phyloP scores from a whole-genome alignment of 1,284 basidiomycete species.

The Uromyces viciae-fabae region DNA sequence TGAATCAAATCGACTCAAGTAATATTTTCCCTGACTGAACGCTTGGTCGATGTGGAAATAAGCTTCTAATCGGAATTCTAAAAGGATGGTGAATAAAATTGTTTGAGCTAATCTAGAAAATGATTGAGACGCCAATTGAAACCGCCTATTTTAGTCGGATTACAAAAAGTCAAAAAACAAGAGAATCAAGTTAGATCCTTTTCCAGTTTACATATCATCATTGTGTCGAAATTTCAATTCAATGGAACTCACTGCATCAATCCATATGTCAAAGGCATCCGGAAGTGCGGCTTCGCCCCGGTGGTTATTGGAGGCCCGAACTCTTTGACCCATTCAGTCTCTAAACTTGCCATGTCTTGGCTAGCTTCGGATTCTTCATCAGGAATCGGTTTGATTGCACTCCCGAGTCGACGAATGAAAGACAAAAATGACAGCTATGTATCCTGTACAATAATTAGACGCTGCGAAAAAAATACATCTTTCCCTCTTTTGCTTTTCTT shows the following conservation, averaged over 20 bases:
- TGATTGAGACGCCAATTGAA: slow-evolving; percentile 80
- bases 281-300: slow-evolving; percentile 59
- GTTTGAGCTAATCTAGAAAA: slow-evolving; percentile 82
- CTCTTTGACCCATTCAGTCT: slow-evolving; percentile 47
- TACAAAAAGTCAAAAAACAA: slow-evolving; percentile 8
- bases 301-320: slow-evolving; percentile 28
- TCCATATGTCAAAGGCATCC: slow-evolving; percentile 62
- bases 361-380: slow-evolving; percentile 22
- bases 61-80: slow-evolving; percentile 80
- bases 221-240: background rate
- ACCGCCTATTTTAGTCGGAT: slow-evolving; percentile 64
- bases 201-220: background rate
- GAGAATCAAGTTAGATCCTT: background rate
- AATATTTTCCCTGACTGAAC: slow-evolving; percentile 43
- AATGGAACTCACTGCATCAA: slow-evolving; percentile 14
- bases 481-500: too few species aligned
- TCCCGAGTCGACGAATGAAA: slow-evolving; percentile 36
- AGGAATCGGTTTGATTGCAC: slow-evolving; percentile 22
- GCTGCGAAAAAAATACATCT: slow-evolving; percentile 29
- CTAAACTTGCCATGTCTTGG: slow-evolving; percentile 54
- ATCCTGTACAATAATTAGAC: slow-evolving; percentile 47
- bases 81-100: slow-evolving; percentile 79
- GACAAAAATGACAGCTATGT: slow-evolving; percentile 35
- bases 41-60: slow-evolving; percentile 70
- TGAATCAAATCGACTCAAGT: slow-evolving; percentile 61